Evolutionary conservation across 2,329 filamentous ascomycete species (phyloP).

Genomic region (Sporothrix inflata): DNA sequence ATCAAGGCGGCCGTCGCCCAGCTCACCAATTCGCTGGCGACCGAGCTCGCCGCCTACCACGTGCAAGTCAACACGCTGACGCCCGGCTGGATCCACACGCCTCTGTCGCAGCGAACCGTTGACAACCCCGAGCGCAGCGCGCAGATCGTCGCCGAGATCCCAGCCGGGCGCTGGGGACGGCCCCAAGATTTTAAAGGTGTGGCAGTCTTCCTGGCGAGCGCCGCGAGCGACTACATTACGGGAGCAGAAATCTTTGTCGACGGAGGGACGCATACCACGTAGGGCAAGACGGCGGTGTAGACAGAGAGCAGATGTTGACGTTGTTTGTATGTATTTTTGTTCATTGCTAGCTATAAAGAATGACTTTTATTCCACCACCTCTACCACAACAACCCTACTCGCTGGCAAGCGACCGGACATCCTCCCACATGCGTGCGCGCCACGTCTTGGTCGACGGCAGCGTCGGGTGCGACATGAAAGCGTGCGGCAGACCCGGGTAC

Average conservation of each 20-base stretch:
- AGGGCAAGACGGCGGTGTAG: neutral
- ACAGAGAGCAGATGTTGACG: neutral
- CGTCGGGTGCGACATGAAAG: slow-evolving; percentile 25
- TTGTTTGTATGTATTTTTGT: neutral
- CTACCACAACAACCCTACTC: slow-evolving; percentile 9
- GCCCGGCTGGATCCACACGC: slow-evolving; percentile 29
- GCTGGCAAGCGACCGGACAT: neutral
- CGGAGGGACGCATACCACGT: slow-evolving; percentile 50
- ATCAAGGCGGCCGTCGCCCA: neutral
- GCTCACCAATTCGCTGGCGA: neutral
- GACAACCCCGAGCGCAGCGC: slow-evolving; percentile 47
- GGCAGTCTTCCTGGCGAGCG: slow-evolving; percentile 64
- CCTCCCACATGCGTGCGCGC: slow-evolving; percentile 25
- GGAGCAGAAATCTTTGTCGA: slow-evolving; percentile 68
- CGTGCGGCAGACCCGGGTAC: slow-evolving; percentile 24
- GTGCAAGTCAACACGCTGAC: slow-evolving; percentile 8
- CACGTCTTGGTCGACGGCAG: slow-evolving; percentile 17
- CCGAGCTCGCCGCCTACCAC: slow-evolving; percentile 3
- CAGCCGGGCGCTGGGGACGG: neutral
- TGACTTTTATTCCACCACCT: neutral
- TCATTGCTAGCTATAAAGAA: neutral
- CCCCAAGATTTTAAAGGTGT: slow-evolving; percentile 59
- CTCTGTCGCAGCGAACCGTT: slow-evolving; percentile 39
- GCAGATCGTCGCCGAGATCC: slow-evolving; percentile 6
- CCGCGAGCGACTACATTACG: slow-evolving; percentile 64